Evolutionary conservation across 352 stramenopile species (phyloP).

Genomic region (Phytopythium sindhum): DNA sequence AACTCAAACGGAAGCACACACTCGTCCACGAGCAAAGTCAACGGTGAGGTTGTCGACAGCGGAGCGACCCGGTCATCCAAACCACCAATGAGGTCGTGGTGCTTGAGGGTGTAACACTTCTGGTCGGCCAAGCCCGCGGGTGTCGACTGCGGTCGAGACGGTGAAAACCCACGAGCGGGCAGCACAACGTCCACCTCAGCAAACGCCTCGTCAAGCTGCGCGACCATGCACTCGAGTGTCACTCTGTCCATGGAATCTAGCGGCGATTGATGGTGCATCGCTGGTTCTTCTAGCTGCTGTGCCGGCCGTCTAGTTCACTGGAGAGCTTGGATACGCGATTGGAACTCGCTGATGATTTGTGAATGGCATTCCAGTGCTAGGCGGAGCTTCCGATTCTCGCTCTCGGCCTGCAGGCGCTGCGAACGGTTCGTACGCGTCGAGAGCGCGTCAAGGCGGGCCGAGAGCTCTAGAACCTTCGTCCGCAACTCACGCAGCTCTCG

Average conservation of each 20-base stretch:
- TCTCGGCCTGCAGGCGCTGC: slow-evolving; percentile 10
- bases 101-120: slow-evolving; percentile 10
- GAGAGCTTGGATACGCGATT: neutral
- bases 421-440: slow-evolving; percentile 3
- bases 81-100: neutral
- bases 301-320: neutral
- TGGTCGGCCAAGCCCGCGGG: slow-evolving; percentile 29
- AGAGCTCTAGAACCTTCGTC: slow-evolving; percentile 15
- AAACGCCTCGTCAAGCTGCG: slow-evolving; percentile 40
- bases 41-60: slow-evolving; percentile 12
- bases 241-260: neutral
- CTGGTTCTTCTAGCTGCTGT: neutral
- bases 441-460: slow-evolving; percentile 7
- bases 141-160: slow-evolving; percentile 2
- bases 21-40: slow-evolving; percentile 26
- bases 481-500: slow-evolving; percentile 22
- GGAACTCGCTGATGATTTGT: neutral
- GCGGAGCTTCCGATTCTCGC: slow-evolving; percentile 18
- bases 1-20: slow-evolving; percentile 34
- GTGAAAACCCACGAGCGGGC: slow-evolving; percentile 28
- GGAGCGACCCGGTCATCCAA: slow-evolving; percentile 12
- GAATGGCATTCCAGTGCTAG: slow-evolving; percentile 10
- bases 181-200: slow-evolving; percentile 36
- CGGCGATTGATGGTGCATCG: neutral
- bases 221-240: slow-evolving; percentile 18